phyloP scores from a whole-genome alignment of 2,329 filamentous ascomycete species.

The Alternaria conjuncta region DNA sequence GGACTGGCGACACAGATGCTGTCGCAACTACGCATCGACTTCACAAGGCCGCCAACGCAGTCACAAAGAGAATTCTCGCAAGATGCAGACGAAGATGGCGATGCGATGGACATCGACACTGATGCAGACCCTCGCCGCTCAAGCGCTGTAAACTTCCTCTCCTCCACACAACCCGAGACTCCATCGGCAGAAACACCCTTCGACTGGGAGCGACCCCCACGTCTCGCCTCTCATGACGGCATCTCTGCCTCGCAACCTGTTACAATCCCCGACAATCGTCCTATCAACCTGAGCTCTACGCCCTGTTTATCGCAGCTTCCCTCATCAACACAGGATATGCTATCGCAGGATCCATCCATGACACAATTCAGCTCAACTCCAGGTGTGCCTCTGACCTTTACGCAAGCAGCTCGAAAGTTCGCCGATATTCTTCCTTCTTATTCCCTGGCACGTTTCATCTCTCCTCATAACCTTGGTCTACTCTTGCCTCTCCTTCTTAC shows the following conservation, averaged over 20 bases:
- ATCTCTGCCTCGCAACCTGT: slow-evolving; percentile 47
- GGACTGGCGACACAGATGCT: slow-evolving; percentile 94
- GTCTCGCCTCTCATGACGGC: slow-evolving; percentile 44
- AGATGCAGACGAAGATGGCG: slow-evolving; percentile 50
- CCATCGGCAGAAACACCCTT: slow-evolving; percentile 76
- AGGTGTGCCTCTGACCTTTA: slow-evolving; percentile 80
- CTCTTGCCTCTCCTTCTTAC: slow-evolving; percentile 81
- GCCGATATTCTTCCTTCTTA: slow-evolving; percentile 89
- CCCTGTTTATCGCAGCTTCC: slow-evolving; percentile 42
- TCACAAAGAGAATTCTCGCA: slow-evolving; percentile 52
- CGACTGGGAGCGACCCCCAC: slow-evolving; percentile 84
- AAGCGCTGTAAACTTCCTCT: slow-evolving; percentile 58
- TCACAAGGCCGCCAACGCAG: slow-evolving; percentile 70
- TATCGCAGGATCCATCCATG: slow-evolving; percentile 84
- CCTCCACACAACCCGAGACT: slow-evolving; percentile 86
- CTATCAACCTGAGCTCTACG: slow-evolving; percentile 20
- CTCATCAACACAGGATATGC: slow-evolving; percentile 59
- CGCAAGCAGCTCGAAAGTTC: slow-evolving; percentile 87
- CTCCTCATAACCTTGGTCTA: slow-evolving; percentile 74
- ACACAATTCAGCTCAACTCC: slow-evolving; percentile 83
- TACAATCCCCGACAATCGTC: slow-evolving; percentile 28
- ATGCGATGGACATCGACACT: slow-evolving; percentile 67
- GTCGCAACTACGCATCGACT: slow-evolving; percentile 87
- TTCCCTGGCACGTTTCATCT: slow-evolving; percentile 90
- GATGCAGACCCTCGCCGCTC: slow-evolving; percentile 56